Evolutionary conservation across 2,329 filamentous ascomycete genomes (phyloP).

Genomic region (Whalleya microplaca): DNA sequence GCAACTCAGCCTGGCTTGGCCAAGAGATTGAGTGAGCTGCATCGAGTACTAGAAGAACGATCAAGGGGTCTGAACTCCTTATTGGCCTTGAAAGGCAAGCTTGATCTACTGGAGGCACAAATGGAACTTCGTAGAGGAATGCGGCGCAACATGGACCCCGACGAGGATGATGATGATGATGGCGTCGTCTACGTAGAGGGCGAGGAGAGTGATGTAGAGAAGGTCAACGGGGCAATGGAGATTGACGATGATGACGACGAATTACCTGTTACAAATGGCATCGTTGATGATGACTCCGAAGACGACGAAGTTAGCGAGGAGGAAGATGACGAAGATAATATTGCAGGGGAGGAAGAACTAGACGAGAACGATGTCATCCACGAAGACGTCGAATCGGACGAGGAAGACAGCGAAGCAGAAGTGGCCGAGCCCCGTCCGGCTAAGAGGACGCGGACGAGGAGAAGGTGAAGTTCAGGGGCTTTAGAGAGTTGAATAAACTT

Average conservation of each 20-base stretch:
- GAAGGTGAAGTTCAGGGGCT: conserved; percentile 36
- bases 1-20: conserved; percentile 84
- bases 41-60: conserved; percentile 85
- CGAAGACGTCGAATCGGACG: conserved; percentile 62
- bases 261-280: conserved; percentile 57
- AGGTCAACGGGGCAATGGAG: conserved; percentile 50
- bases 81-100: conserved; percentile 87
- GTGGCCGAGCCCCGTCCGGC: conserved; percentile 47
- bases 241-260: conserved; percentile 63
- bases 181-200: conserved; percentile 87
- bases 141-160: conserved; percentile 57
- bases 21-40: conserved; percentile 75
- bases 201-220: conserved; percentile 62
- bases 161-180: conserved; percentile 63
- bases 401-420: conserved; percentile 56
- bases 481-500: conserved; percentile 22
- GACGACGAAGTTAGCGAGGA: conserved; percentile 50
- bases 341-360: conserved; percentile 53
- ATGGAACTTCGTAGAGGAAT: conserved; percentile 77
- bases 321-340: conserved; percentile 51
- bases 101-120: conserved; percentile 92
- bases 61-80: conserved; percentile 81
- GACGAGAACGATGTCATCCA: conserved; percentile 65
- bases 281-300: conserved; percentile 61
- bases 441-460: conserved; percentile 44